Evolutionary conservation across 441 rosid genomes (phyloP).

Genomic region (Croton setiger): DNA sequence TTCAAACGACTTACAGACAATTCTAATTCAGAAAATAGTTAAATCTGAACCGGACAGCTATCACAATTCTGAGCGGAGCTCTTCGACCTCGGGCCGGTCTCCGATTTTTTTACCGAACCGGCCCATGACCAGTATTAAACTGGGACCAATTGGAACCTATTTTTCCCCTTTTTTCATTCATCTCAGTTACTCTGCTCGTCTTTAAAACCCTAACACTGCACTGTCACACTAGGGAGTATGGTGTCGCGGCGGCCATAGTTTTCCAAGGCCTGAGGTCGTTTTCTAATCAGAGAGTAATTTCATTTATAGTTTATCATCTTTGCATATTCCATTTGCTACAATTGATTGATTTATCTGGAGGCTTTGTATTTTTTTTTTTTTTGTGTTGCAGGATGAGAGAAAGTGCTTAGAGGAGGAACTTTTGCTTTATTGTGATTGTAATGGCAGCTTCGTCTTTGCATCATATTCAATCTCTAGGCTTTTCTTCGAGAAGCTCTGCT

Average conservation of each 20-base stretch:
- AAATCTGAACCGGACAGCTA: too few relatives aligned
- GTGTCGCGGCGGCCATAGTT: not conserved
- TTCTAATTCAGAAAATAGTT: too few relatives aligned
- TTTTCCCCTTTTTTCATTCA: not conserved
- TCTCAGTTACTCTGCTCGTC: not conserved
- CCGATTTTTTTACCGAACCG: too few relatives aligned
- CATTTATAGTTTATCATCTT: not conserved
- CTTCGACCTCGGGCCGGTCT: too few relatives aligned
- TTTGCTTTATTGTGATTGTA: not conserved
- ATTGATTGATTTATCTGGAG: not conserved
- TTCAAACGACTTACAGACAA: too few relatives aligned
- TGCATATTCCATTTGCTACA: not conserved
- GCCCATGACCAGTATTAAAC: too few relatives aligned
- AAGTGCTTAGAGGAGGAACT: not conserved
- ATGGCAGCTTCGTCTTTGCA: conserved; percentile 38
- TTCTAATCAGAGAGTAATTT: not conserved
- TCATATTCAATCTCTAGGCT: conserved; percentile 24
- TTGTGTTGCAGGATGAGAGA: not conserved
- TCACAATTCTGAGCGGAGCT: too few relatives aligned
- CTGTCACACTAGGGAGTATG: too few relatives aligned
- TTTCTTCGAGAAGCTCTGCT: conserved; percentile 15
- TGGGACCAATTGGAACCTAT: not conserved
- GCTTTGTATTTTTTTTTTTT: not conserved
- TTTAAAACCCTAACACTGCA: not conserved
- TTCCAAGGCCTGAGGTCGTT: not conserved